Base-by-base conservation (phyloP, 1,284 basidiomycete genomes). In the Pseudozyma thailandica region DNA sequence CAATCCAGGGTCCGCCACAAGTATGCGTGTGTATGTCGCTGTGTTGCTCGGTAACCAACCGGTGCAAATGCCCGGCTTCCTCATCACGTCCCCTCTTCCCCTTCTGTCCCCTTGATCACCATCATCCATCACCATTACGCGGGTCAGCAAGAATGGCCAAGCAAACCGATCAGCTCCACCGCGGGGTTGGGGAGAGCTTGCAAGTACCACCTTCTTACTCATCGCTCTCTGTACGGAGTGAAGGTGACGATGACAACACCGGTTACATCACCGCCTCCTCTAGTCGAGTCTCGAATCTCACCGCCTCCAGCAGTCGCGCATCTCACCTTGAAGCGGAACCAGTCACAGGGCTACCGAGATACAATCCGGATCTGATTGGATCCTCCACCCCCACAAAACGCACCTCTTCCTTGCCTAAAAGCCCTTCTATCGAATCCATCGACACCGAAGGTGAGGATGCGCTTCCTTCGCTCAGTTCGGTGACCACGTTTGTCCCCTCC, bases 401-500 rank as follows among this genome's bases (percentile, higher is more conserved):
- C n/a, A 18, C 26, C n/a, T 16, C 49, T 4, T 20, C 48, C 2
- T 25, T 35, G 2, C 8, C 50, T 10, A 31, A 25, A 8, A 60
- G 57, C 21, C 45, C 51, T 1, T 60, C 45, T 0, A 10, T 27
- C 1, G 63, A 60, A 12, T 66, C 63, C 15, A 28, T 66, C 15
- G 39, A 49, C 28, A 37, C 50, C 7, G 42, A 42, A 10, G 42
- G 44, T 16, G 37, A 15, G 1, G 50, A 42, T 3, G 41, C 50
- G 6, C 21, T 66, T 8, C 33, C 63, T 0, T 52, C 52, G 4
- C 57, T 68, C 15, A 57, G 58, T 37, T 66, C 61, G 21, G 57
- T 72, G 6, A 72, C 69, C 9, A 62, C 69, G 3, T 72, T 72
- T 23, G 58, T 72, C 7, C 69, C 69, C 33, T 35, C 33, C 33